phyloP scores from a whole-genome alignment of 768 basidiomycete species.

The Boletus tomentosulus region DNA sequence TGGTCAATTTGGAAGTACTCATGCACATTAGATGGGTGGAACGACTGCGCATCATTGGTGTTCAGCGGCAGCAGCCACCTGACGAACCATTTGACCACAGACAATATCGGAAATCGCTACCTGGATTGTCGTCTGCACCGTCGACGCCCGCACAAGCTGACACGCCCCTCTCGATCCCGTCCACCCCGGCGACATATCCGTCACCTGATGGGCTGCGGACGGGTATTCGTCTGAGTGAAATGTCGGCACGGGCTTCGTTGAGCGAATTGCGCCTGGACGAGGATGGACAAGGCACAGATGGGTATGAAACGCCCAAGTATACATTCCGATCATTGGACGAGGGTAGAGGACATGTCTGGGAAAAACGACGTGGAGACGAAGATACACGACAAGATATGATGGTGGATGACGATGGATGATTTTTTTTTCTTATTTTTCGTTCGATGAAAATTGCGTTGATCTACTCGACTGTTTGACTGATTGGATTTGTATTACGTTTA shows the following conservation, averaged over 20 bases:
- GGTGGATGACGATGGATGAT: slow-evolving; percentile 15
- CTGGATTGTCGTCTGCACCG: slow-evolving; percentile 28
- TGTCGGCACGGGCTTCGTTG: slow-evolving; percentile 28
- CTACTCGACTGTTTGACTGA: neutral
- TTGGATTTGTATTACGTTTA: slow-evolving; percentile 1
- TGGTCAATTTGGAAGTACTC: neutral
- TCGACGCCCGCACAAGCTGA: slow-evolving; percentile 27
- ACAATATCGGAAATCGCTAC: slow-evolving; percentile 18
- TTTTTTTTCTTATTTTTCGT: neutral
- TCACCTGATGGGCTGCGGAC: slow-evolving; percentile 25
- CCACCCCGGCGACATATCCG: slow-evolving; percentile 25
- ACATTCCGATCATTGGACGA: slow-evolving; percentile 3
- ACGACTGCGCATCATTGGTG: slow-evolving; percentile 69
- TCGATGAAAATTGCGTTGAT: neutral
- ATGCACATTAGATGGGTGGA: slow-evolving; percentile 66
- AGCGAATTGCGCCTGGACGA: slow-evolving; percentile 29
- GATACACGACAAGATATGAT: slow-evolving; percentile 14
- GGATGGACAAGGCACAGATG: slow-evolving; percentile 4
- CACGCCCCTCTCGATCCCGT: slow-evolving; percentile 28
- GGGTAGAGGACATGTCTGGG: slow-evolving; percentile 1
- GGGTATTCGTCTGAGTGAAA: slow-evolving; percentile 24
- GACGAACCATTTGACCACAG: slow-evolving; percentile 15
- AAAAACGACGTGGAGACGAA: slow-evolving; percentile 1
- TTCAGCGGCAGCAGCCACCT: slow-evolving; percentile 50
- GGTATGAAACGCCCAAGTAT: slow-evolving; percentile 24